Base-by-base conservation (phyloP, 106 monocot genomes). In the Chionographis japonica region DNA sequence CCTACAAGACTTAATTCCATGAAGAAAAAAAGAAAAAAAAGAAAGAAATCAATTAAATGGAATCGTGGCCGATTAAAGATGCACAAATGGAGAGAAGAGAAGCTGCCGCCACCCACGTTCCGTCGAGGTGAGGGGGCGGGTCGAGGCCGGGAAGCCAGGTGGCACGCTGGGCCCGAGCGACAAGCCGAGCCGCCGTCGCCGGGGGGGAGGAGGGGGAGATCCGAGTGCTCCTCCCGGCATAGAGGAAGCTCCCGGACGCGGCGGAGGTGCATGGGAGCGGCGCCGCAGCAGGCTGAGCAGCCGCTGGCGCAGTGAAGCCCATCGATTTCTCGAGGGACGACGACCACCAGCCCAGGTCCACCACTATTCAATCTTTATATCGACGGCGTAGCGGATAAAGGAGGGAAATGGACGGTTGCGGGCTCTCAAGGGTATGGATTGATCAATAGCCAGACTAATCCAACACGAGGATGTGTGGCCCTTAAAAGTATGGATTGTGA, bases 61-160 rank as follows among this genome's bases (percentile, higher is more conserved):
- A 13, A 11, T 15, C 62, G n/a, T 42, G 4, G 4, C 37, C 9
- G 12, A 3, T 15, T 36, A 61, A 40, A 61, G 14, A 37, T 11
- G 18, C 8, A 60, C n/a, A 19, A 12, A 40, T 16, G 11, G 6
- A 12, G 6, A 54, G 0, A 35, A 6, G 42, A 63, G 54, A 12
- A 80, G 46, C 9, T 46, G 46, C 9, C 9, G 46, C 46, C 46
- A 46, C 83, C 4, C 61, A 93, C 93, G 75, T 81, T 67, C 93
- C 93, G 54, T 93, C 84, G 41, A 93, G 86, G 66, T 93, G 68
- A 58, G 79, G 37, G 0, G 93, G 93, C n/a, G 93, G 86, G 62
- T 93, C 93, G 66, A 93, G 84, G 37, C 89, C 89, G 12, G 93
- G 93, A 42, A 89, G 81, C 89, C 89, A 89, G 2, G 86, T 89